Evolutionary conservation across 202 grass and related monocot species (phyloP).

Genomic region (Bolboschoenoplectus hybrid): DNA sequence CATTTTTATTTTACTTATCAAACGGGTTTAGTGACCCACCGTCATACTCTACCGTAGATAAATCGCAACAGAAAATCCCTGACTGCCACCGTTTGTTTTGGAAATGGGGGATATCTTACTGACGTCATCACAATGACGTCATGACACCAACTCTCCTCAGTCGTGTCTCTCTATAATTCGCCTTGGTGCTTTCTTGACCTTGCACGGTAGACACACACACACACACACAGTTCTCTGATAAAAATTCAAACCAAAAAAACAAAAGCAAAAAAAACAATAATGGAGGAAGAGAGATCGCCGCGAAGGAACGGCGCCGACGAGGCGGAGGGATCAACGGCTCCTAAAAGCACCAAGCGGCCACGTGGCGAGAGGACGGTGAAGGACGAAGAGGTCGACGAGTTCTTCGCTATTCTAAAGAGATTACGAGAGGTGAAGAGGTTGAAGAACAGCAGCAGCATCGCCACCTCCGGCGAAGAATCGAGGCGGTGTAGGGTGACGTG

Average conservation of each 20-base stretch:
- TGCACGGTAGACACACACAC: background rate
- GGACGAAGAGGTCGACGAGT: slow-evolving; percentile 36
- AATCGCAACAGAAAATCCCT: background rate
- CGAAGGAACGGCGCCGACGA: background rate
- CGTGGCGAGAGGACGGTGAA: slow-evolving; percentile 26
- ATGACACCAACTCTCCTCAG: background rate
- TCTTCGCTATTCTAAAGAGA: slow-evolving; percentile 32
- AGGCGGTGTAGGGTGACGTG: slow-evolving; percentile 16
- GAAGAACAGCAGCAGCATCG: background rate
- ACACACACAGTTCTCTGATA: background rate
- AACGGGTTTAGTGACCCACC: background rate
- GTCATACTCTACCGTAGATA: background rate
- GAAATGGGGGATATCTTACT: background rate
- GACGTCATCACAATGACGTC: background rate
- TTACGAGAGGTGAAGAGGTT: slow-evolving; percentile 10
- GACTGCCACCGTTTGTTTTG: background rate
- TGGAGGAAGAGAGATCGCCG: background rate
- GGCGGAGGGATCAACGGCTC: background rate
- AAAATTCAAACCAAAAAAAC: background rate
- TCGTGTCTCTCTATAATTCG: background rate
- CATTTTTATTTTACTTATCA: too few species aligned
- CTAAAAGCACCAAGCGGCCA: slow-evolving; percentile 3
- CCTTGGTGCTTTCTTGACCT: background rate
- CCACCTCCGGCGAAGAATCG: background rate
- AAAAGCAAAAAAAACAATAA: background rate